These are phyloP conservation scores for Diatrype stigma DNA, from an alignment of 2,329 filamentous ascomycete genomes.

Conservation along the genomic window DNA sequence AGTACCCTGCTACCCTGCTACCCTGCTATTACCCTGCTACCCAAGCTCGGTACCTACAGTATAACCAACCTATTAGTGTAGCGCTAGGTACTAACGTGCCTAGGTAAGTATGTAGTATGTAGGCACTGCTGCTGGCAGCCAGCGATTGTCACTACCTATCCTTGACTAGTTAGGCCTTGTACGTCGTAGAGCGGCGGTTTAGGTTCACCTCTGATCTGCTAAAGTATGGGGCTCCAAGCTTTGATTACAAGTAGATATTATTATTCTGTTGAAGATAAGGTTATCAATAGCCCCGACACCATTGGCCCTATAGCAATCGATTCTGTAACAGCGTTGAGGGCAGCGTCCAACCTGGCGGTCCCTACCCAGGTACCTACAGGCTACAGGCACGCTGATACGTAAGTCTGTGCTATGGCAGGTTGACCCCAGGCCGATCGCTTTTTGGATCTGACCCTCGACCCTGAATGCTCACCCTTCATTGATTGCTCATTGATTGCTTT, in stretches of 20 bases:
- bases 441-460: neutral
- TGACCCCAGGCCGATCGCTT: neutral
- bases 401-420: too few relatives aligned
- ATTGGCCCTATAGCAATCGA: slow-evolving; percentile 13
- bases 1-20: too few relatives aligned
- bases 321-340: neutral
- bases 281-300: slow-evolving; percentile 25
- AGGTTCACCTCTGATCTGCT: neutral
- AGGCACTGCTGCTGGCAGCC: neutral
- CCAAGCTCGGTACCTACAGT: neutral
- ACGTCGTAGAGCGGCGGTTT: neutral
- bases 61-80: too few relatives aligned
- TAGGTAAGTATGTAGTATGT: neutral
- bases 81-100: neutral
- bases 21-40: too few relatives aligned
- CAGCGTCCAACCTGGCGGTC: neutral
- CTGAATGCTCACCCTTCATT: too few relatives aligned
- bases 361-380: too few relatives aligned
- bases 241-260: slow-evolving; percentile 25
- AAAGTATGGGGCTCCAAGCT: neutral
- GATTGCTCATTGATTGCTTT: too few relatives aligned
- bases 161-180: neutral
- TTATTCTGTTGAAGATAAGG: slow-evolving; percentile 27
- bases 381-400: too few relatives aligned
- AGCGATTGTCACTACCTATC: neutral